A percentile compares a stretch with the other conserved stretches of the same genome.
Evolutionary conservation across 495 filamentous ascomycete genomes (phyloP).

Genomic region (Pseudoneurospora amorphoporcata): DNA sequence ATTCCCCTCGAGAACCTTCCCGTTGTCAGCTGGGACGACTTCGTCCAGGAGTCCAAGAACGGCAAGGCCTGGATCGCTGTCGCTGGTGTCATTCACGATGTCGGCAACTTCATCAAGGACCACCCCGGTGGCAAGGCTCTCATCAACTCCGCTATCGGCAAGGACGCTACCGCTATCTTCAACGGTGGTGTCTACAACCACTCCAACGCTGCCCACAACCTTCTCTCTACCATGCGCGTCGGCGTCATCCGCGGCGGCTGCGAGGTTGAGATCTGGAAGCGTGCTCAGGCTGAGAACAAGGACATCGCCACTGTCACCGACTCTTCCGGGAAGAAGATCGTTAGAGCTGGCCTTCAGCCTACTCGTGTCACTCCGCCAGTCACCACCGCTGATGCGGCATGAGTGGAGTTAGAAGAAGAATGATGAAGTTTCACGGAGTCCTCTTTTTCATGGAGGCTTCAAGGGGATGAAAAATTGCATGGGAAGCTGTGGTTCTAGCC

Average conservation of each 20-base stretch:
- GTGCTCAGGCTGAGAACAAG: constrained; percentile 81
- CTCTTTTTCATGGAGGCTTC: not conserved
- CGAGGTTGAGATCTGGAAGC: constrained; percentile 99
- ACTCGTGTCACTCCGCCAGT: constrained; percentile 72
- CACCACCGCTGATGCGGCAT: constrained; percentile 65
- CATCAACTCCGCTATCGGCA: constrained; percentile 86
- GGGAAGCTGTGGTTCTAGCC: not conserved
- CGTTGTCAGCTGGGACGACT: constrained; percentile 95
- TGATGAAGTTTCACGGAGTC: not conserved
- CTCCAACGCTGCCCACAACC: constrained; percentile 95
- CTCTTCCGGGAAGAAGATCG: constrained; percentile 67
- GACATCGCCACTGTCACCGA: constrained; percentile 73
- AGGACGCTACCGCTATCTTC: constrained; percentile 98
- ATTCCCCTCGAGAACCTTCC: constrained; percentile 86
- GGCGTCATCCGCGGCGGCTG: constrained; percentile 93
- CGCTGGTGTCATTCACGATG: constrained; percentile 93
- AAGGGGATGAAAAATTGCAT: not conserved
- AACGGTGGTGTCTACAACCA: constrained; percentile 98
- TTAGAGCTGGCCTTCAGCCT: constrained; percentile 82
- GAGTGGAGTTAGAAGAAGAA: constrained; percentile 5
- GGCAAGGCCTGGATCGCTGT: constrained; percentile 81
- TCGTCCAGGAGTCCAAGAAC: constrained; percentile 68
- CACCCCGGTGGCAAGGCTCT: constrained; percentile 96
- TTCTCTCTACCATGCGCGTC: constrained; percentile 91
- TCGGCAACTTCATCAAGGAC: constrained; percentile 88